These are phyloP conservation scores for Claviceps fusiformis DNA, from an alignment of 2,329 filamentous ascomycete genomes.

Conservation along the genomic window DNA sequence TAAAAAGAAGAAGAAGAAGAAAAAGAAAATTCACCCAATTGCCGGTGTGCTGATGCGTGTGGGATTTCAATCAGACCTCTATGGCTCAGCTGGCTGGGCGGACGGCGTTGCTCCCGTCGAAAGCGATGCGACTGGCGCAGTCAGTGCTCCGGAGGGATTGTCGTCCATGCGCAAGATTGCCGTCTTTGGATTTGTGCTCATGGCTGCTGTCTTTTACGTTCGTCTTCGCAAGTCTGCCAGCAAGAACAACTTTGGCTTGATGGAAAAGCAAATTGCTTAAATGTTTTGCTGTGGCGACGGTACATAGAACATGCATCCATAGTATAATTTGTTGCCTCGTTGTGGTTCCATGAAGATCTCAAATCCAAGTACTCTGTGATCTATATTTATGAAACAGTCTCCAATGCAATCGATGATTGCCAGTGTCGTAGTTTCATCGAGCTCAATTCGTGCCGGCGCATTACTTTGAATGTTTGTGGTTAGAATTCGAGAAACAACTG, in stretches of 20 bases:
- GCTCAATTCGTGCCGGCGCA: not conserved
- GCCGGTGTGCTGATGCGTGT: constrained; percentile 23
- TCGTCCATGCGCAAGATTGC: constrained; percentile 35
- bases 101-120: constrained; percentile 7
- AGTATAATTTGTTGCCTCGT: not conserved
- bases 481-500: too few relatives aligned
- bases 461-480: not conserved
- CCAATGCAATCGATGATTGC: not conserved
- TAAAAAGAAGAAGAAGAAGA: not conserved
- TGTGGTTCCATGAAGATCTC: not conserved
- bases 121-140: constrained; percentile 2
- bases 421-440: not conserved
- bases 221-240: constrained; percentile 22
- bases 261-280: constrained; percentile 30
- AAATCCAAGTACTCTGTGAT: not conserved
- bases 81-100: constrained; percentile 13
- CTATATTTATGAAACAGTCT: not conserved
- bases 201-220: constrained; percentile 30
- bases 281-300: not conserved
- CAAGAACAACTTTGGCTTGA: constrained; percentile 20
- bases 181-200: constrained; percentile 34
- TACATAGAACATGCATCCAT: constrained; percentile 5
- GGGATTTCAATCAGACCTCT: constrained; percentile 15
- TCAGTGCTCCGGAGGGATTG: constrained; percentile 9
- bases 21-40: constrained; percentile 10